These are phyloP conservation scores for Elaeagnus macrophylla DNA, from an alignment of 306 rosid species.

Conservation along the genomic window DNA sequence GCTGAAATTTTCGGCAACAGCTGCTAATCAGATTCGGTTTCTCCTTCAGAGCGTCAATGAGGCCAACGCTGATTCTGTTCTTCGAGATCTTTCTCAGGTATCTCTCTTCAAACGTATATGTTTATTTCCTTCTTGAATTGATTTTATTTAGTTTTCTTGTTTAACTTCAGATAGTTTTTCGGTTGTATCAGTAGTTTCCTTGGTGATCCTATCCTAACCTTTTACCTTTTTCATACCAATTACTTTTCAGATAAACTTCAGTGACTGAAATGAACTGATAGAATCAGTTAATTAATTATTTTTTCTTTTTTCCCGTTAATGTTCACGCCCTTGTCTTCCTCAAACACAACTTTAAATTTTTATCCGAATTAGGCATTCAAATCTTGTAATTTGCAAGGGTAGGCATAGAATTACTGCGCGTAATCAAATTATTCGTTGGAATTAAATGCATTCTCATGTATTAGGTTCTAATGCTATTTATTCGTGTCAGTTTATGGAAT, in stretches of 20 bases:
- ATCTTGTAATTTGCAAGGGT: too few species aligned
- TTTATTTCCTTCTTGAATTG: neutral
- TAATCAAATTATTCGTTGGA: too few species aligned
- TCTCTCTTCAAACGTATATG: neutral
- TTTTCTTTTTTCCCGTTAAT: too few species aligned
- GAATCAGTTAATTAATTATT: too few species aligned
- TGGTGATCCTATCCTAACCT: too few species aligned
- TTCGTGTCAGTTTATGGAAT: conserved; percentile 55
- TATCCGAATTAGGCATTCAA: too few species aligned
- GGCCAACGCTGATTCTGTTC: conserved; percentile 63
- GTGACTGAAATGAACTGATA: too few species aligned
- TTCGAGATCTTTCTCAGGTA: conserved; percentile 71
- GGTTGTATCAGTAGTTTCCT: neutral
- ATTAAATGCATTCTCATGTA: neutral
- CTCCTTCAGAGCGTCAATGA: conserved; percentile 65
- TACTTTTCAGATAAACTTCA: too few species aligned
- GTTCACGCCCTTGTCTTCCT: too few species aligned
- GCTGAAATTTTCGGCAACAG: conserved; percentile 47
- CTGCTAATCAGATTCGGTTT: conserved; percentile 76
- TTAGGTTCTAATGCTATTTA: conserved; percentile 8
- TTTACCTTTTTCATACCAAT: too few species aligned
- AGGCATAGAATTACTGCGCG: too few species aligned
- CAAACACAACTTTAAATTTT: too few species aligned
- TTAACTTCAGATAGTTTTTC: neutral
- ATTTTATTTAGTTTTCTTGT: neutral